Percentiles rank a stretch among this genome's conserved stretches.
Conservation (phyloP, 2,329 filamentous ascomycete species). For the Corynespora cassiicola region DNA sequence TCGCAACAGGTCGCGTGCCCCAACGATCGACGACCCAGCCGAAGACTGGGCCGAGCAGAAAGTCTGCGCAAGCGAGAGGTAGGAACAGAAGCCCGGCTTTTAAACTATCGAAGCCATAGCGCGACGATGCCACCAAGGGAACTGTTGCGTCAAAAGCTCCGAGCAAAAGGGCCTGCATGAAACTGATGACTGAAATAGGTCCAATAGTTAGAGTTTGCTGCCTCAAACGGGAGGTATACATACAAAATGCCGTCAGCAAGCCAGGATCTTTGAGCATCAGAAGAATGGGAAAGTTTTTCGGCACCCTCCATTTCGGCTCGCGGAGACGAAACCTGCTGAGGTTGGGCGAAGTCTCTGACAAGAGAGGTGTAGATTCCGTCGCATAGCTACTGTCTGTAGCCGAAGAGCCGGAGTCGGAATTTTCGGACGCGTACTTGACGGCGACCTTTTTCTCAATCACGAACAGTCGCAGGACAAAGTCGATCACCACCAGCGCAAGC, state of each 20-base stretch:
- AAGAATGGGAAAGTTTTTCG: constrained; percentile 57
- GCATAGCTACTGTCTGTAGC: constrained; percentile 20
- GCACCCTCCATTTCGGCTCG: constrained; percentile 46
- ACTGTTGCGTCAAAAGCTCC: constrained; percentile 58
- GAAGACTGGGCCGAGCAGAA: constrained; percentile 54
- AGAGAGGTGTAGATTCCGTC: constrained; percentile 31
- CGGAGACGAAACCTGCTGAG: constrained; percentile 50
- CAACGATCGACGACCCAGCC: constrained; percentile 56
- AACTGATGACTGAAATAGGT: no score
- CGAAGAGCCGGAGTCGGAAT: constrained; percentile 6
- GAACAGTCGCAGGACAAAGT: constrained; percentile 65
- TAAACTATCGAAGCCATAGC: constrained; percentile 54
- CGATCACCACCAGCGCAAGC: constrained; percentile 61
- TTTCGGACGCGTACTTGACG: constrained; percentile 46
- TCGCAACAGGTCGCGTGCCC: constrained; percentile 51
- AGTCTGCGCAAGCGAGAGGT: constrained; percentile 51
- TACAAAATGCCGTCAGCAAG: constrained; percentile 40
- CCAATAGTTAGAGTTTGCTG: no score
- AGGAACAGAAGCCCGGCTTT: constrained; percentile 54
- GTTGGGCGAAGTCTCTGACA: constrained; percentile 18
- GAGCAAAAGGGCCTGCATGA: no score
- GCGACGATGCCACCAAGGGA: constrained; percentile 50
- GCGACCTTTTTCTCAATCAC: constrained; percentile 70
- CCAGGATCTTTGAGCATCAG: constrained; percentile 44
- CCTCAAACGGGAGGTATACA: no score